Percentiles rank a stretch among this genome's conserved stretches.
These are phyloP conservation scores for Penicillium soppii DNA, from an alignment of 495 filamentous ascomycete species.

Conservation along the genomic window DNA sequence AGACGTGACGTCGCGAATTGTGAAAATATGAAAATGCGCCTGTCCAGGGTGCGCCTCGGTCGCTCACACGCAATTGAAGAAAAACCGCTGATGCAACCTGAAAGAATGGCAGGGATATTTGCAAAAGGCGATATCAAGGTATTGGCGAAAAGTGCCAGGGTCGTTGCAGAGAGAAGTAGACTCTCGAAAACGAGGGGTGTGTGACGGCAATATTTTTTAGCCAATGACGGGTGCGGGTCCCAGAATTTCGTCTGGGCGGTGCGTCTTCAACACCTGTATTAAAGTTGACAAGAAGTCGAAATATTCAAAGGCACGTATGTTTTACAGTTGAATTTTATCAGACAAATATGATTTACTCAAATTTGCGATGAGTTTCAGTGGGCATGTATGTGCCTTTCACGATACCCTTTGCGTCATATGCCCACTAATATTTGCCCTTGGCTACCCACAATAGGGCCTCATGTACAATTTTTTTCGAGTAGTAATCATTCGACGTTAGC, in stretches of 20 bases:
- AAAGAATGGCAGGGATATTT: conserved; percentile 13
- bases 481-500: no score
- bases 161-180: conserved; percentile 15
- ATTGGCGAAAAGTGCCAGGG: conserved; percentile 5
- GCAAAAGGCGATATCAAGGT: not conserved
- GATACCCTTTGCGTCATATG: conserved; percentile 2
- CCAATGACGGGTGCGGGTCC: conserved; percentile 27
- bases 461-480: no score
- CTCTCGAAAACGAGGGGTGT: conserved; percentile 34
- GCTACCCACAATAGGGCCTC: conserved; percentile 4
- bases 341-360: not conserved
- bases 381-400: conserved; percentile 1
- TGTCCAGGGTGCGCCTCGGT: conserved; percentile 14
- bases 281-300: not conserved
- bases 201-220: conserved; percentile 28
- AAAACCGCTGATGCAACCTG: conserved; percentile 22
- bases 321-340: no score
- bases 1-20: conserved; percentile 10
- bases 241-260: conserved; percentile 10
- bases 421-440: conserved; percentile 1
- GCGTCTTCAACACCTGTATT: no score
- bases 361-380: not conserved
- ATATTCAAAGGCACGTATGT: not conserved
- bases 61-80: not conserved
- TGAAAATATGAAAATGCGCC: conserved; percentile 23